Evolutionary conservation across 495 filamentous ascomycete species (phyloP).

Genomic region (Pyronema domesticum): DNA sequence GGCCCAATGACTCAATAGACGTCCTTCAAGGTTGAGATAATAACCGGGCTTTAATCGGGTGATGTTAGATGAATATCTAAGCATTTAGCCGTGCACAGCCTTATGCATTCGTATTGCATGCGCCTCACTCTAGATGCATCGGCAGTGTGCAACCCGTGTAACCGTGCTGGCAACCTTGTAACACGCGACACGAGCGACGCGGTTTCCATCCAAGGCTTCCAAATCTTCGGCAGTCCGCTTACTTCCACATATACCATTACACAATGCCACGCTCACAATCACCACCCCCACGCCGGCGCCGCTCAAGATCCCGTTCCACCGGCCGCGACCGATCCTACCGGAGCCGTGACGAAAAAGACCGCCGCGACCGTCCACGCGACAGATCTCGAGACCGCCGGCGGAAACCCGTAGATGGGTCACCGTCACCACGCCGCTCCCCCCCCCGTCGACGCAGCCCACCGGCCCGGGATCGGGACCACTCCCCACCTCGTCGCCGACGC

Average conservation of each 20-base stretch:
- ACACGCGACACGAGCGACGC: too few species aligned
- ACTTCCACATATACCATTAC: background rate
- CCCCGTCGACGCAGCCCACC: background rate
- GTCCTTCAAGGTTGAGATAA: too few species aligned
- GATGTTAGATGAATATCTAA: too few species aligned
- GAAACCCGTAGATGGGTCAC: background rate
- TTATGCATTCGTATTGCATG: too few species aligned
- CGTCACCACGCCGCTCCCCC: background rate
- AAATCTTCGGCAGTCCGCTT: too few species aligned
- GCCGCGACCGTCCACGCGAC: background rate
- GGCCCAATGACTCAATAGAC: too few species aligned
- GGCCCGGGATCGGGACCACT: background rate
- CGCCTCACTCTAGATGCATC: too few species aligned
- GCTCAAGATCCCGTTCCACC: background rate
- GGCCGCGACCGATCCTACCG: conserved; percentile 8
- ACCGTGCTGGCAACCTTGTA: too few species aligned
- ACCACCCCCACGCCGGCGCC: conserved; percentile 7
- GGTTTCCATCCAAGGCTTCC: too few species aligned
- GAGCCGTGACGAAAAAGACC: background rate
- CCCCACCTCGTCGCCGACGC: background rate
- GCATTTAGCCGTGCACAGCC: too few species aligned
- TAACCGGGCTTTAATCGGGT: too few species aligned
- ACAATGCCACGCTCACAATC: conserved; percentile 13
- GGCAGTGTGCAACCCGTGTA: too few species aligned
- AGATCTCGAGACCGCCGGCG: background rate